Evolutionary conservation across 2,329 filamentous ascomycete species (phyloP).

Genomic region (Exophiala aquamarina): DNA sequence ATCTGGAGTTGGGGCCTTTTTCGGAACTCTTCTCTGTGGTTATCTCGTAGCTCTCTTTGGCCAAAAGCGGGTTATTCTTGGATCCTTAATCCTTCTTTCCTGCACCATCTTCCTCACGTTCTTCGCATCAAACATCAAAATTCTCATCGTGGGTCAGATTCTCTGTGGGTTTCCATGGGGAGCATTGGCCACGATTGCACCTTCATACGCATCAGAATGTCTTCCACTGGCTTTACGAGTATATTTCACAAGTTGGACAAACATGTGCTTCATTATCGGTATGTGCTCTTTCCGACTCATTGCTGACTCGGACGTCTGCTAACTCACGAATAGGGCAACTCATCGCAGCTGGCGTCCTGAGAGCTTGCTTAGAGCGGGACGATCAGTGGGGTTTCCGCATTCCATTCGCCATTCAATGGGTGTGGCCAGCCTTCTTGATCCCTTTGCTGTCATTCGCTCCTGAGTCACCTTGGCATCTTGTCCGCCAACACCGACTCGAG

Average conservation of each 20-base stretch:
- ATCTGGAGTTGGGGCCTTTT: conserved; percentile 16
- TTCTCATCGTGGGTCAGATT: conserved; percentile 30
- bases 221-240: conserved; percentile 18
- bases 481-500: conserved; percentile 26
- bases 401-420: conserved; percentile 23
- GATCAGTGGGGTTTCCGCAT: conserved; percentile 31
- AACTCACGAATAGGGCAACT: conserved; percentile 37
- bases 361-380: conserved; percentile 13
- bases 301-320: too few relatives aligned
- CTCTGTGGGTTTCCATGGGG: conserved; percentile 28
- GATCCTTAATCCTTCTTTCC: conserved; percentile 13
- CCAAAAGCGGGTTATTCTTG: conserved; percentile 20
- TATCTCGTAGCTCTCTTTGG: conserved; percentile 17
- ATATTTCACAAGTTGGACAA: conserved; percentile 7
- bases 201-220: conserved; percentile 21
- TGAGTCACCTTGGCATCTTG: conserved; percentile 31
- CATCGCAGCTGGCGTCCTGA: conserved; percentile 33
- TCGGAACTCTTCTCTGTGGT: conserved; percentile 19
- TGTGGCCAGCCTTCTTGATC: conserved; percentile 29
- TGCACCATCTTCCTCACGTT: conserved; percentile 32
- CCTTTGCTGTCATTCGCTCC: conserved; percentile 27
- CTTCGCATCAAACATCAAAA: conserved; percentile 29
- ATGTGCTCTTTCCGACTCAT: not conserved
- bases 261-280: conserved; percentile 7
- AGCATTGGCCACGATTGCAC: conserved; percentile 18